phyloP scores from a whole-genome alignment of 2,329 filamentous ascomycete genomes.

The Xylariaceae sp. region DNA sequence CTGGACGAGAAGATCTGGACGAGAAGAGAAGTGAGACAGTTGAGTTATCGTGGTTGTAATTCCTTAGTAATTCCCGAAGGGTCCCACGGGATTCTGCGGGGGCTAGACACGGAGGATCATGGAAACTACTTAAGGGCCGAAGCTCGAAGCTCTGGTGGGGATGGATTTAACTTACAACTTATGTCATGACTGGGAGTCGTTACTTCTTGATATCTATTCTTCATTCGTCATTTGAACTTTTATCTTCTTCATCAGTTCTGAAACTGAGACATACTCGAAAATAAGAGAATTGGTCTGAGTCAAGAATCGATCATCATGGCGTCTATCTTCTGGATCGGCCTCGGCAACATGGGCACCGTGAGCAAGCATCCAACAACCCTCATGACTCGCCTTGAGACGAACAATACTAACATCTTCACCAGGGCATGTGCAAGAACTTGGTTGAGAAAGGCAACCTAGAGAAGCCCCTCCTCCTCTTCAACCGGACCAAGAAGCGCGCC shows the following conservation, averaged over 20 bases:
- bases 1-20: not conserved
- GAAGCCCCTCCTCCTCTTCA: constrained; percentile 71
- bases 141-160: too few species aligned
- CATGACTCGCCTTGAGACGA: not conserved
- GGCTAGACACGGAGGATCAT: not conserved
- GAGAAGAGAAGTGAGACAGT: not conserved
- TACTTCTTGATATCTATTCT: too few species aligned
- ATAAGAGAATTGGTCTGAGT: not conserved
- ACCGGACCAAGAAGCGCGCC: constrained; percentile 66
- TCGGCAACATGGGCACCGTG: constrained; percentile 84
- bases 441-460: constrained; percentile 69
- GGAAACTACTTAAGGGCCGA: too few species aligned
- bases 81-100: not conserved
- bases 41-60: not conserved
- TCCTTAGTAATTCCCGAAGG: not conserved
- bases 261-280: too few species aligned
- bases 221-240: too few species aligned
- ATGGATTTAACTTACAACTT: too few species aligned
- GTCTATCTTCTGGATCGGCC: constrained; percentile 68
- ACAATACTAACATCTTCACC: constrained; percentile 13
- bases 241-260: too few species aligned
- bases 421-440: constrained; percentile 84
- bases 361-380: constrained; percentile 26
- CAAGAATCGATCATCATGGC: constrained; percentile 39
- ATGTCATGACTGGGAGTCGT: too few species aligned